phyloP scores from a whole-genome alignment of 805 yeast genomes.

The Novakomyces olei region DNA sequence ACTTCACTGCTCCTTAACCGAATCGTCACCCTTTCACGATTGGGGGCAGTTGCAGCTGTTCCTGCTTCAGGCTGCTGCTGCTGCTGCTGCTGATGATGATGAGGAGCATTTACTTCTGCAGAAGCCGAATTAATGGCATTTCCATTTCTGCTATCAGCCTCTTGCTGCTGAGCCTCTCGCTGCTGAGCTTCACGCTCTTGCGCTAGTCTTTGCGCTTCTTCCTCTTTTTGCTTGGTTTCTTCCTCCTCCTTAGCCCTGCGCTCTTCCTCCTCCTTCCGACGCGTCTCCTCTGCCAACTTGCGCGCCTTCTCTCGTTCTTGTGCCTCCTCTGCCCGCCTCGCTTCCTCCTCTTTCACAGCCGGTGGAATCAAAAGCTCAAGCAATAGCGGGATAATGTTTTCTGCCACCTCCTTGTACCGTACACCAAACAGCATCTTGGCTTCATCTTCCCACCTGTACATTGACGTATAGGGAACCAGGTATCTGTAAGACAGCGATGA shows the following conservation, averaged over 20 bases:
- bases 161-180: slow-evolving; percentile 1
- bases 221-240: slow-evolving; percentile 14
- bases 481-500: too few species aligned
- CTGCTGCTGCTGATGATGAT: too few species aligned
- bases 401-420: too few species aligned
- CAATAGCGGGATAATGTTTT: too few species aligned
- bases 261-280: slow-evolving; percentile 5
- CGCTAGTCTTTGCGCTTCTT: slow-evolving; percentile 12
- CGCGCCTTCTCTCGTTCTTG: slow-evolving; percentile 7
- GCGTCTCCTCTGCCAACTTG: slow-evolving; percentile 13
- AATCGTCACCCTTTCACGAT: slow-evolving; percentile 37
- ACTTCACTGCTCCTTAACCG: slow-evolving; percentile 56
- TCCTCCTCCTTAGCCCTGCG: slow-evolving; percentile 22
- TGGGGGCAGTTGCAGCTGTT: too few species aligned
- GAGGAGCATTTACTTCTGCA: slow-evolving; percentile 6
- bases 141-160: slow-evolving; percentile 2
- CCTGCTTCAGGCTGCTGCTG: too few species aligned
- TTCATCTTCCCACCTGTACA: slow-evolving; percentile 47
- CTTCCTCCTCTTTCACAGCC: slow-evolving; percentile 9
- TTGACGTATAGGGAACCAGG: slow-evolving; percentile 28
- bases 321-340: slow-evolving; percentile 6
- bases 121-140: slow-evolving; percentile 5
- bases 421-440: slow-evolving; percentile 29
- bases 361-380: slow-evolving; percentile 10
- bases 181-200: slow-evolving; percentile 11